A percentile compares a stretch with the other conserved stretches of the same genome.
Conservation (phyloP, 805 yeast genomes). For the Candida verbasci region DNA sequence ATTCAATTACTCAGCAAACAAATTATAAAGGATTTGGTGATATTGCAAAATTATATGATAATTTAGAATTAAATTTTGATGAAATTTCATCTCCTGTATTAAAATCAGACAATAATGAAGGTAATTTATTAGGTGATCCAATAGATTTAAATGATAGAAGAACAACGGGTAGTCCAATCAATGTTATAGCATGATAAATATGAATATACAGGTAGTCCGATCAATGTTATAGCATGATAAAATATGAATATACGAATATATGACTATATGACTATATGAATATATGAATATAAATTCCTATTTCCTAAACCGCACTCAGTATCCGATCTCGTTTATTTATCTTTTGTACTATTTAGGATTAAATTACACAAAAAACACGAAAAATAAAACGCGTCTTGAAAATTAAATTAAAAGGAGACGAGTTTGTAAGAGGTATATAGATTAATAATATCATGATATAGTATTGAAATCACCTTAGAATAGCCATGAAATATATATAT, state of each 20-base stretch:
- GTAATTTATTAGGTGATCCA: slow-evolving; percentile 5
- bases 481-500: too few relatives aligned
- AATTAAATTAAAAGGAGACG: too few relatives aligned
- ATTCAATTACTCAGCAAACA: slow-evolving; percentile 8
- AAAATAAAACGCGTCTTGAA: background rate
- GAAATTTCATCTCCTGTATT: slow-evolving; percentile 7
- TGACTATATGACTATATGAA: too few relatives aligned
- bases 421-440: too few relatives aligned
- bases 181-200: slow-evolving; percentile 4
- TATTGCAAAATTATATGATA: slow-evolving; percentile 27
- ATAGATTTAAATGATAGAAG: slow-evolving; percentile 3
- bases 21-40: slow-evolving; percentile 33
- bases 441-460: too few relatives aligned
- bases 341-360: background rate
- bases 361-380: background rate
- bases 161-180: background rate
- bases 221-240: slow-evolving; percentile 3
- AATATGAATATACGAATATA: too few relatives aligned
- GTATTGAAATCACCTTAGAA: too few relatives aligned
- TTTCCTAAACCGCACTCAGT: too few relatives aligned
- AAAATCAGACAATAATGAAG: background rate
- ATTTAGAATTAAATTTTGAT: slow-evolving; percentile 9
- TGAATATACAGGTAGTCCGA: slow-evolving; percentile 2
- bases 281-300: background rate
- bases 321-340: slow-evolving; percentile 1